Conservation (phyloP, 2,329 filamentous ascomycete genomes). For the Fusarium incarnatum region DNA sequence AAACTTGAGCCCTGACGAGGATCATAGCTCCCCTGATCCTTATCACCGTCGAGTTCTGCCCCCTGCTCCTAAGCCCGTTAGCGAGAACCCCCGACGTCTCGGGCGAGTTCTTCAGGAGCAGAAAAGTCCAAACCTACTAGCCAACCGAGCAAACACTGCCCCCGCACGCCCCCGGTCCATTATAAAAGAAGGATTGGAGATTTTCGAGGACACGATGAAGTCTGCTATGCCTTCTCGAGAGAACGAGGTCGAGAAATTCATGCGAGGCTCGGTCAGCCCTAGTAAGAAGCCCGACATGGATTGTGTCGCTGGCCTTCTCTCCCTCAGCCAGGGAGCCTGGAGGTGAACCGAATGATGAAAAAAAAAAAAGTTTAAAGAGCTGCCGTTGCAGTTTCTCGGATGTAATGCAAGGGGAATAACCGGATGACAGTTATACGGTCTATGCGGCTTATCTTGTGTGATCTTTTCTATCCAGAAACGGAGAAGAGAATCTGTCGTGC, state of each 20-base stretch:
- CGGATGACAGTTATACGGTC: slow-evolving; percentile 25
- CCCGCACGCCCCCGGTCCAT: slow-evolving; percentile 51
- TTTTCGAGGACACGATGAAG: slow-evolving; percentile 64
- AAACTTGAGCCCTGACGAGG: slow-evolving; percentile 77
- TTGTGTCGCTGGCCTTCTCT: slow-evolving; percentile 88
- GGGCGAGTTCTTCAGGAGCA: slow-evolving; percentile 57
- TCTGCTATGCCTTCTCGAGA: slow-evolving; percentile 41
- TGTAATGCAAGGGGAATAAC: slow-evolving; percentile 27
- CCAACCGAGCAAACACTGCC: slow-evolving; percentile 56
- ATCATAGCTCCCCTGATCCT: slow-evolving; percentile 53
- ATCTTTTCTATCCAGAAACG: slow-evolving; percentile 24
- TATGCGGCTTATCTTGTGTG: slow-evolving; percentile 24
- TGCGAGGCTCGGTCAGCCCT: slow-evolving; percentile 73
- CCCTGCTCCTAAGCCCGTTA: slow-evolving; percentile 41
- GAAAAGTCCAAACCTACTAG: slow-evolving; percentile 50
- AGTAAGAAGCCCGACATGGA: slow-evolving; percentile 86
- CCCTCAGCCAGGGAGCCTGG: slow-evolving; percentile 94
- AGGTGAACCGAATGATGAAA: slow-evolving; percentile 54
- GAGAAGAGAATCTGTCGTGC: slow-evolving; percentile 27
- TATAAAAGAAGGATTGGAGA: slow-evolving; percentile 55
- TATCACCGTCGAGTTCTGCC: slow-evolving; percentile 54
- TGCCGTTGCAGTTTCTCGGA: slow-evolving; percentile 14
- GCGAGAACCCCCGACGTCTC: slow-evolving; percentile 55
- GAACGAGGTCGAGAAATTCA: slow-evolving; percentile 79
- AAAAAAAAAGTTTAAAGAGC: background rate